Evolutionary conservation across 768 basidiomycete genomes (phyloP), one percentile per base, ranked within the genome.

Genomic region (Pleurotus giganteus): DNA sequence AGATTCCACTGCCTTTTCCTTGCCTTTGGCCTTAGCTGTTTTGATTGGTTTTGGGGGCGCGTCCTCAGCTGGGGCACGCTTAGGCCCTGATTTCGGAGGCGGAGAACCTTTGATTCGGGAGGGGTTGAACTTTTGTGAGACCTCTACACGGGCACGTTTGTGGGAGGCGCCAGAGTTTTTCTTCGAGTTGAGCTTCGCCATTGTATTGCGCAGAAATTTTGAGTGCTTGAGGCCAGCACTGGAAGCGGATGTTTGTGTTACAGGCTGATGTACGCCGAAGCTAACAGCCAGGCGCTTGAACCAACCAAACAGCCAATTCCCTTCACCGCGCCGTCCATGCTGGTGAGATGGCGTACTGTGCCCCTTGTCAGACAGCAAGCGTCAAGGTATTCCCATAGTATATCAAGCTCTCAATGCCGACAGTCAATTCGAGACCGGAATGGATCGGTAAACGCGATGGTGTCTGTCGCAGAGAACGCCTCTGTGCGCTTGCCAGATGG

Each of bases 401-500:
- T 54, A 51, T 6, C 53, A 39, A 29, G 59, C 44, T 61, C 57
- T 34, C 58, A 64, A 45, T 70, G 67, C 59, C 64, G 71, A 37
- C 61, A 64, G 51, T 57, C 61, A 2, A 74, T 77, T 29, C 56
- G 61, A 2, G 67, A 66, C 17, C 66, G 68, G 42, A 79, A 86
- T 58, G 51, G 63, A 0, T 61, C 58, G 15, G 65, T 85, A 39
- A 88, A 89, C 58, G 85, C 86, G 19, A 75, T 89, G 53, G 78
- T 84, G 41, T 61, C 62, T 39, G 65, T 68, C 32, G 58, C 71
- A 13, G 42, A 36, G 32, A 87, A 88, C 57, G 85, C 85, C 21
- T 75, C 87, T 53, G 78, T 83, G 41, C 61, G 61, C 39, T 66
- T 67, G 31, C 59, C 71, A 24, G 58, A 66, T 26, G 65, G 65